Evolutionary conservation across 257 asterid species (phyloP), one percentile per base, ranked within the genome.

Genomic region (Fraxinus cuspidata): DNA sequence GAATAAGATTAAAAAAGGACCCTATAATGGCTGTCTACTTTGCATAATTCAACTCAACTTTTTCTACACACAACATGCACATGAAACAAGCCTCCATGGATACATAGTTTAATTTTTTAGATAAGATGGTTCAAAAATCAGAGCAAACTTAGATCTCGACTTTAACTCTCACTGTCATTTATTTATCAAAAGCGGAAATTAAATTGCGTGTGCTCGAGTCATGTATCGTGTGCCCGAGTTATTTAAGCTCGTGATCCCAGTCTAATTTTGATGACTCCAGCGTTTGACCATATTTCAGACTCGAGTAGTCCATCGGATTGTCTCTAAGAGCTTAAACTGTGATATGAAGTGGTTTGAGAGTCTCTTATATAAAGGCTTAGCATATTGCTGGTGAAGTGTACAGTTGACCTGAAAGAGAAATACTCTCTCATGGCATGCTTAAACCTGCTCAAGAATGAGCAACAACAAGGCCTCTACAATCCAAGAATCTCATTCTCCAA

Each of bases 401-500:
- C 74, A 53, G 23, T 35, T 77, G 9, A 73, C 82, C 42, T 65
- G 70, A 70, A 69, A 16, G 31, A 44, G 4, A 49, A 49, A 28
- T 49, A n/a, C 29, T 71, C 56, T 37, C 67, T 64, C 44, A 94
- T 92, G 98, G 96, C 96, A 72, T 94, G 94, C 89, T 34, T 94
- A 81, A 92, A 92, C 82, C 79, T 88, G 92, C 77, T 88, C 82
- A 90, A 85, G 81, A 89, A 89, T 78, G 97, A 93, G 15, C 97
- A 92, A 35, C 91, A 90, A 74, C 76, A 53, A 25, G 68, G 80
- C 25, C 81, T 77, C 18, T 84, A 85, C 86, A 73, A 83, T 66
- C 97, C 98, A 83, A 88, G 97, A 88, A 92, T 94, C 82, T 94
- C 98, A 47, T 94, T 94, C 89, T 94, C 98, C 4, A 92, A 85